Evolutionary conservation across 2,329 filamentous ascomycete genomes (phyloP).

Genomic region (Fusarium sp.): DNA sequence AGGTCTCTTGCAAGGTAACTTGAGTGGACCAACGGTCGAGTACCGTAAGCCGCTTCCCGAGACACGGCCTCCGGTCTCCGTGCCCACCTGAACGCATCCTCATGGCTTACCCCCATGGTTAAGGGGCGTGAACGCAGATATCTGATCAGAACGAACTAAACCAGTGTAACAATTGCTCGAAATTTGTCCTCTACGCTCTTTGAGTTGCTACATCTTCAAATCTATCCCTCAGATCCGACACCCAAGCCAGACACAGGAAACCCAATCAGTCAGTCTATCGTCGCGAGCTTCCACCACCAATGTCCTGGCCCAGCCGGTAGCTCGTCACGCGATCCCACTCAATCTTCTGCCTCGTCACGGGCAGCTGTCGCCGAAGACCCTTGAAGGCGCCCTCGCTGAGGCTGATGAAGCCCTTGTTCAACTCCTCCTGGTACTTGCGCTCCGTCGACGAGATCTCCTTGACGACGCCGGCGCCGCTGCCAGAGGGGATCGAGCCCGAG

Average conservation of each 20-base stretch:
- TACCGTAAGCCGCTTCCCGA: not conserved
- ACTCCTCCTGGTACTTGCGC: constrained; percentile 93
- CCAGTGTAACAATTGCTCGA: constrained; percentile 1
- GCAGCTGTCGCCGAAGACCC: constrained; percentile 86
- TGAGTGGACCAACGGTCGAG: not conserved
- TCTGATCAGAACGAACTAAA: not conserved
- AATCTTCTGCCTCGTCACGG: constrained; percentile 97
- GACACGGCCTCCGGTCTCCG: not conserved
- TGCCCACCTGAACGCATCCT: not conserved
- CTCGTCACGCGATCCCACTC: constrained; percentile 99
- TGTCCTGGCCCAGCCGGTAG: constrained; percentile 84
- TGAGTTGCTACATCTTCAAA: not conserved
- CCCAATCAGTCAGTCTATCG: constrained; percentile 36
- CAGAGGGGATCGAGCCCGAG: constrained; percentile 65
- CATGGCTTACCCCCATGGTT: not conserved
- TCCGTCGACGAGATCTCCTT: constrained; percentile 80
- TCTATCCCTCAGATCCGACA: constrained; percentile 29
- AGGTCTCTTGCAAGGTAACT: not conserved
- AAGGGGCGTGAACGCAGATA: not conserved
- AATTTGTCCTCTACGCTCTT: constrained; percentile 20
- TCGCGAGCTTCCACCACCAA: constrained; percentile 69
- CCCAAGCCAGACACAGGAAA: constrained; percentile 6
- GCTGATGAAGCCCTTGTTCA: constrained; percentile 87
- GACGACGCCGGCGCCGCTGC: constrained; percentile 71
- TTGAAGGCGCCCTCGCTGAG: constrained; percentile 97